These are phyloP conservation scores for Trypanosoma platydactyli DNA, from an alignment of 208 protist species.

Conservation along the genomic window DNA sequence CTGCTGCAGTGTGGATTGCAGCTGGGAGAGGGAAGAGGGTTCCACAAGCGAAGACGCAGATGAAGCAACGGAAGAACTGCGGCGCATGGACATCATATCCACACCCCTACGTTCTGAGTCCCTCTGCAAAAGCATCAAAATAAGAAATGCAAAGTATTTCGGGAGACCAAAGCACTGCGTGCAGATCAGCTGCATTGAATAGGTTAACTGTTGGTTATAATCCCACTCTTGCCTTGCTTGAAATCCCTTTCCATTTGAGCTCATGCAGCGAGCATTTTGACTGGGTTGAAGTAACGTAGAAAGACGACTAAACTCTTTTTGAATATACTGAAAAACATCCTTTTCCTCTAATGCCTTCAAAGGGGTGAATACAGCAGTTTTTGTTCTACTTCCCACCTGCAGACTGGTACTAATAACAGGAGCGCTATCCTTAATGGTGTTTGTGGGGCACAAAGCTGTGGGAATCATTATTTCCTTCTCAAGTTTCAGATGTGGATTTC, in stretches of 20 bases:
- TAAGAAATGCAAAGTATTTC: constrained; percentile 79
- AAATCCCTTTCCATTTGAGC: constrained; percentile 30
- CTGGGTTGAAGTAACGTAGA: constrained; percentile 42
- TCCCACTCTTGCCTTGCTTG: constrained; percentile 51
- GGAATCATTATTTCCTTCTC: constrained; percentile 47
- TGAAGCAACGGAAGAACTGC: not conserved
- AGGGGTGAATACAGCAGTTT: constrained; percentile 39
- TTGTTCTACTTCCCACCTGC: not conserved
- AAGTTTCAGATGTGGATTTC: constrained; percentile 75
- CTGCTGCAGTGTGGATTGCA: constrained; percentile 51
- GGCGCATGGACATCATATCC: not conserved
- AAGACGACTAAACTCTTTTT: constrained; percentile 70
- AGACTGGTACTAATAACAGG: constrained; percentile 14
- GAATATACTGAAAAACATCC: constrained; percentile 57
- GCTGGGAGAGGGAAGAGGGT: constrained; percentile 19
- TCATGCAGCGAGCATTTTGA: constrained; percentile 37
- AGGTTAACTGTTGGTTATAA: constrained; percentile 57
- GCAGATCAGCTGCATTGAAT: constrained; percentile 73
- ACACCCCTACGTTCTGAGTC: constrained; percentile 23
- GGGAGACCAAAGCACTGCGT: constrained; percentile 81
- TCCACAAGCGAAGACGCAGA: constrained; percentile 1
- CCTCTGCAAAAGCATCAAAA: constrained; percentile 56
- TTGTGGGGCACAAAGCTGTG: constrained; percentile 37
- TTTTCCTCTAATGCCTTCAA: constrained; percentile 62
- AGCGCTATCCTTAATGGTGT: constrained; percentile 6